Conservation (phyloP, 176 grass and related monocot genomes). For the Miscanthus lutarioriparius region DNA sequence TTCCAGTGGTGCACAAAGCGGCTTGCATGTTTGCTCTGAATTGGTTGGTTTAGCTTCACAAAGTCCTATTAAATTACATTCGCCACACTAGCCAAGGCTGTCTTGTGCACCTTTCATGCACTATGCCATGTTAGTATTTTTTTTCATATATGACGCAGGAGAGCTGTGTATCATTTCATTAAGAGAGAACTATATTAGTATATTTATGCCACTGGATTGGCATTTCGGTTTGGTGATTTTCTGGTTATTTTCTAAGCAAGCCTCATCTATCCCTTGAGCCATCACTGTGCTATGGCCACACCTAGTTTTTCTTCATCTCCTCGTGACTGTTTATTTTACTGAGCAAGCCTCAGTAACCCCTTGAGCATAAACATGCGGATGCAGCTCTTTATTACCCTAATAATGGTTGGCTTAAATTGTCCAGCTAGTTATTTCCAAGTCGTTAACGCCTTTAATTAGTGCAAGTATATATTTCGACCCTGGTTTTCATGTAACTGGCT, state of each 20-base stretch:
- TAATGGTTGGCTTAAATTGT: not conserved
- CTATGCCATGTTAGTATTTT: not conserved
- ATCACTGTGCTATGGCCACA: not conserved
- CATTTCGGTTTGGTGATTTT: not conserved
- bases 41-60: not conserved
- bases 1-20: not conserved
- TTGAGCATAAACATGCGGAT: not conserved
- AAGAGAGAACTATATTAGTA: not conserved
- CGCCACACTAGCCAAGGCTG: not conserved
- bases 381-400: not conserved
- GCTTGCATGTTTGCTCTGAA: not conserved
- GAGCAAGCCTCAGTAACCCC: not conserved
- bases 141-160: no score
- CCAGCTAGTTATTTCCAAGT: conserved; percentile 3
- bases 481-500: not conserved
- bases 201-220: not conserved
- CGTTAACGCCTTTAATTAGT: not conserved
- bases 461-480: not conserved
- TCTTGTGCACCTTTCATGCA: not conserved
- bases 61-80: not conserved
- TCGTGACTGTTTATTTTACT: not conserved
- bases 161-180: no score
- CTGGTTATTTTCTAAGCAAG: not conserved
- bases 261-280: not conserved
- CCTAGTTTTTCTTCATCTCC: not conserved